phyloP scores from a whole-genome alignment of 305 asterid species.

The Fraxinus baroniana region DNA sequence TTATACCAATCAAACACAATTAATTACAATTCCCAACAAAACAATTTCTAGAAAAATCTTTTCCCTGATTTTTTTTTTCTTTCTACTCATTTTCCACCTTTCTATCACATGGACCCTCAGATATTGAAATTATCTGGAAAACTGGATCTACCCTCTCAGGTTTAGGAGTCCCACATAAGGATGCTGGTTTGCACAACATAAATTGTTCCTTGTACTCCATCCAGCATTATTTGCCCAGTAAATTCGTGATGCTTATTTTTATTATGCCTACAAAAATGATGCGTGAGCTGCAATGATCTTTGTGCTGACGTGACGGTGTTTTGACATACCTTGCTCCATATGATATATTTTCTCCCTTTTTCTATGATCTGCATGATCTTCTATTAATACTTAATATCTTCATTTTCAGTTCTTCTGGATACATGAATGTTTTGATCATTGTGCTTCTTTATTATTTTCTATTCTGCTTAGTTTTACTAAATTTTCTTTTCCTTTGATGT shows the following conservation, averaged over 20 bases:
- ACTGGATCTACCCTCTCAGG: not conserved
- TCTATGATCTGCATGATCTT: conserved; percentile 11
- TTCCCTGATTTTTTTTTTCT: too few relatives aligned
- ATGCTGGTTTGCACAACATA: not conserved
- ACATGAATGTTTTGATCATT: not conserved
- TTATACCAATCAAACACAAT: too few relatives aligned
- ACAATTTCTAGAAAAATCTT: too few relatives aligned
- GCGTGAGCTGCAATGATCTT: too few relatives aligned
- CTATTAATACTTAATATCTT: not conserved
- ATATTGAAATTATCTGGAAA: not conserved
- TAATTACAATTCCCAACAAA: too few relatives aligned
- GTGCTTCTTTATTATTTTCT: conserved; percentile 2
- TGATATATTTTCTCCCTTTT: conserved; percentile 14
- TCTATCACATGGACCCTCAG: too few relatives aligned
- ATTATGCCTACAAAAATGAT: not conserved
- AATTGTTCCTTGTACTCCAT: not conserved
- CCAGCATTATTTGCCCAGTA: conserved; percentile 1
- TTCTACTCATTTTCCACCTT: too few relatives aligned
- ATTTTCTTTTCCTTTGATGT: not conserved
- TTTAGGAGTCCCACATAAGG: not conserved
- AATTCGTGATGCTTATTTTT: not conserved
- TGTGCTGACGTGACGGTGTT: conserved; percentile 5
- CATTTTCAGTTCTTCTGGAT: conserved; percentile 10
- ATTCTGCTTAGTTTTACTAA: not conserved
- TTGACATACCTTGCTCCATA: conserved; percentile 12